These are phyloP conservation scores for Yamadazyma oceani DNA, from an alignment of 1,139 yeast species.

Conservation along the genomic window DNA sequence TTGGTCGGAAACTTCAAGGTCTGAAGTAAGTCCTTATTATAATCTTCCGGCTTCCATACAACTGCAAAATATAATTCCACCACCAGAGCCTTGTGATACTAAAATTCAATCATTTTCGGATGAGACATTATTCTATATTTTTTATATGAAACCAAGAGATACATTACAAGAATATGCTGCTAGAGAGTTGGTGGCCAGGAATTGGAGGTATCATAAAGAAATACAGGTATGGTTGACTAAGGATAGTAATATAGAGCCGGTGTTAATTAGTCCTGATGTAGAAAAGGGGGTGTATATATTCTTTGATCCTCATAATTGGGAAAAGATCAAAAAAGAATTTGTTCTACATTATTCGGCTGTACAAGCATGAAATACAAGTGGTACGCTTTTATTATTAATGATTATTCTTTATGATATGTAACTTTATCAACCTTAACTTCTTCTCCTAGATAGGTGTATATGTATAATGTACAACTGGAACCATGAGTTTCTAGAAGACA, in stretches of 20 bases:
- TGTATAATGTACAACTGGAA: slow-evolving; percentile 73
- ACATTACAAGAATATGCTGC: slow-evolving; percentile 93
- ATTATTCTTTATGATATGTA: slow-evolving; percentile 64
- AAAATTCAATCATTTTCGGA: slow-evolving; percentile 80
- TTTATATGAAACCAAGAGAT: slow-evolving; percentile 92
- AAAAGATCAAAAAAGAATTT: slow-evolving; percentile 83
- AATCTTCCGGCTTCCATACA: slow-evolving; percentile 58
- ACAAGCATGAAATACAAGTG: slow-evolving; percentile 46
- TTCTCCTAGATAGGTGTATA: slow-evolving; percentile 76
- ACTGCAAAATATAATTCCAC: slow-evolving; percentile 46
- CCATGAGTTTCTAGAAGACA: slow-evolving; percentile 85
- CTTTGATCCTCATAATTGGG: slow-evolving; percentile 97
- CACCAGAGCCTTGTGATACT: slow-evolving; percentile 53
- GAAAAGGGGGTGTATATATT: slow-evolving; percentile 96
- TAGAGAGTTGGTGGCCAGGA: slow-evolving; percentile 80
- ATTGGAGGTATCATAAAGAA: slow-evolving; percentile 97
- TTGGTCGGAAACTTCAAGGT: slow-evolving; percentile 89
- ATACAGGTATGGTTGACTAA: slow-evolving; percentile 96
- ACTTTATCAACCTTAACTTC: slow-evolving; percentile 93
- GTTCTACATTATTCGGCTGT: slow-evolving; percentile 63
- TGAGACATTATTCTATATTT: slow-evolving; percentile 89
- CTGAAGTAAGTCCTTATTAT: slow-evolving; percentile 87
- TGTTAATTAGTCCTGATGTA: slow-evolving; percentile 78
- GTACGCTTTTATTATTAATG: slow-evolving; percentile 6
- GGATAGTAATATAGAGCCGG: slow-evolving; percentile 87